Percentiles rank a stretch among this genome's conserved stretches.
Evolutionary conservation across 768 basidiomycete genomes (phyloP).

Genomic region (Naganishia vaughanmartiniae): DNA sequence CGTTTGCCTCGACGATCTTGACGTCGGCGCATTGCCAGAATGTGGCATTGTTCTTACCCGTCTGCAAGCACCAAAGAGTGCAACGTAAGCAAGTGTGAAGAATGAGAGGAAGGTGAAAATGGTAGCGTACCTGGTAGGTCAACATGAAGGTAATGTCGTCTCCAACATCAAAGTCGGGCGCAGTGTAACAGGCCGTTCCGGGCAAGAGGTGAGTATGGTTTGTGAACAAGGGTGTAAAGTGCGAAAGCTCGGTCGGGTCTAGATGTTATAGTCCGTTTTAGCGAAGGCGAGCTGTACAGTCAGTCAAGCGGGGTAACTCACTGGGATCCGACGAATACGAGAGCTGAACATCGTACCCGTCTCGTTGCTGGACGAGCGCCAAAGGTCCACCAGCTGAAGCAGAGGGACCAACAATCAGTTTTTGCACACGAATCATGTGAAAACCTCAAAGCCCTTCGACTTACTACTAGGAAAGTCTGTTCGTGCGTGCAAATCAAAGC

Average conservation of each 20-base stretch:
- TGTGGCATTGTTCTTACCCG: conserved; percentile 2
- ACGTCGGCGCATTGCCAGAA: conserved; percentile 25
- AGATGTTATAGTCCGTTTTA: background rate
- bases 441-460: background rate
- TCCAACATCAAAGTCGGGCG: conserved; percentile 11
- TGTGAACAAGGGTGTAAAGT: conserved; percentile 18
- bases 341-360: conserved; percentile 18
- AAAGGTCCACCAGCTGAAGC: background rate
- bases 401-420: background rate
- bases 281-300: background rate
- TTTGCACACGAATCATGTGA: background rate
- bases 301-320: background rate
- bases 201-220: conserved; percentile 18
- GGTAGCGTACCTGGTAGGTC: conserved; percentile 12
- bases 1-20: conserved; percentile 21
- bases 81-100: background rate
- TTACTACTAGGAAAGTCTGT: conserved; percentile 11
- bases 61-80: background rate
- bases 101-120: background rate
- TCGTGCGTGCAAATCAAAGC: conserved; percentile 16
- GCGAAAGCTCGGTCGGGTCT: conserved; percentile 23
- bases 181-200: conserved; percentile 22
- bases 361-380: conserved; percentile 21
- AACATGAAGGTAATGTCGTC: conserved; percentile 16
- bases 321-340: conserved; percentile 15